Evolutionary conservation across 257 asterid species (phyloP).

Genomic region (Eucommia ulmoides): DNA sequence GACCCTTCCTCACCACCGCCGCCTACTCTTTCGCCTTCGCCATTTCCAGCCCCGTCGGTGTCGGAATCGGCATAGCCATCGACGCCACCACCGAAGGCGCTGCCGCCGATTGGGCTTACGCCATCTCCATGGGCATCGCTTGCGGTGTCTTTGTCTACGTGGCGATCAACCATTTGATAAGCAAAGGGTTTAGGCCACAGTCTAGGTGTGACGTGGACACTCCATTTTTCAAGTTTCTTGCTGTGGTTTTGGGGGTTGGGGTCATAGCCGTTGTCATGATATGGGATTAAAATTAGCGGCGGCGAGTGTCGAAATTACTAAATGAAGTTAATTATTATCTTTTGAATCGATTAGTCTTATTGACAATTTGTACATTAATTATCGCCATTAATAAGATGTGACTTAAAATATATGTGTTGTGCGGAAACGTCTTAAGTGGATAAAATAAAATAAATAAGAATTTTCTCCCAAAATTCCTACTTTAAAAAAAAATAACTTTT

Average conservation of each 20-base stretch:
- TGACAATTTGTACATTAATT: too few species aligned
- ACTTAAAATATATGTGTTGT: too few species aligned
- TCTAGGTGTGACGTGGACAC: constrained; percentile 33
- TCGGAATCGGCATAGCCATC: constrained; percentile 79
- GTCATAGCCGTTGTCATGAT: constrained; percentile 75
- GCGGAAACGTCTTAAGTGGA: too few species aligned
- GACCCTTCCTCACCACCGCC: constrained; percentile 52
- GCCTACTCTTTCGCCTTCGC: constrained; percentile 76
- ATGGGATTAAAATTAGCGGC: constrained; percentile 84
- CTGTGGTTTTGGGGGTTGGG: constrained; percentile 68
- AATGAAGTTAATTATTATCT: too few species aligned
- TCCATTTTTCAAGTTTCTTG: constrained; percentile 56
- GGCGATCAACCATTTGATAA: constrained; percentile 67
- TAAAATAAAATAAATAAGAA: too few species aligned
- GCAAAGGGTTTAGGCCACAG: constrained; percentile 60
- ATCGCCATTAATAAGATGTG: too few species aligned
- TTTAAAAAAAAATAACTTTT: too few species aligned
- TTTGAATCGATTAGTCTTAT: too few species aligned
- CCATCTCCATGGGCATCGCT: constrained; percentile 77
- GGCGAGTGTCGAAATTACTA: too few species aligned
- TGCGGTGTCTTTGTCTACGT: constrained; percentile 72
- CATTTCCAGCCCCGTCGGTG: constrained; percentile 74
- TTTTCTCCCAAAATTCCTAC: too few species aligned
- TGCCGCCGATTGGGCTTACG: constrained; percentile 67
- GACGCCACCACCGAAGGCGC: constrained; percentile 65